These are phyloP conservation scores for Aspergillus texensis DNA, from an alignment of 2,329 filamentous ascomycete genomes.

Conservation along the genomic window DNA sequence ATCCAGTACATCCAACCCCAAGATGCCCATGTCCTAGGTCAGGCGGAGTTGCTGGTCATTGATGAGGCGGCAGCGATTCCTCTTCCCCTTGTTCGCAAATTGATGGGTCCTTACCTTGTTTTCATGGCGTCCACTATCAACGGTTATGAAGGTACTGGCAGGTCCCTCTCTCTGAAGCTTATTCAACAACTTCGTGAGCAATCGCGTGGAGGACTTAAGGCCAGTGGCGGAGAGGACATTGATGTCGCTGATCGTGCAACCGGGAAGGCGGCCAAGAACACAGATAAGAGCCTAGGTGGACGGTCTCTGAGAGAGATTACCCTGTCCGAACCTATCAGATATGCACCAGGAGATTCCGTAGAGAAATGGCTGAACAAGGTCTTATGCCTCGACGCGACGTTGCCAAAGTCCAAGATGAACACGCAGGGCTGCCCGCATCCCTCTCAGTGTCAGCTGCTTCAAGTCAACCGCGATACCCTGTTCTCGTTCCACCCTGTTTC, in stretches of 20 bases:
- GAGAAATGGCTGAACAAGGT: slow-evolving; percentile 97
- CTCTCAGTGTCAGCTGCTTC: slow-evolving; percentile 84
- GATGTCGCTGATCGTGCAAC: slow-evolving; percentile 77
- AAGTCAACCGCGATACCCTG: slow-evolving; percentile 94
- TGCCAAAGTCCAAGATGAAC: slow-evolving; percentile 74
- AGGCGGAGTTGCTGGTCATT: slow-evolving; percentile 93
- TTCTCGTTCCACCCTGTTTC: slow-evolving; percentile 98
- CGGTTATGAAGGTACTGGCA: slow-evolving; percentile 94
- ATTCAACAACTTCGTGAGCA: slow-evolving; percentile 97
- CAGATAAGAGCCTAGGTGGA: slow-evolving; percentile 63
- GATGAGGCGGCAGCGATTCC: slow-evolving; percentile 98
- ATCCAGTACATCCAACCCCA: slow-evolving; percentile 98
- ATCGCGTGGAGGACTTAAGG: slow-evolving; percentile 66
- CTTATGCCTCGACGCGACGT: slow-evolving; percentile 88
- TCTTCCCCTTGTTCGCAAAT: slow-evolving; percentile 83
- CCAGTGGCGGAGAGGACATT: slow-evolving; percentile 57
- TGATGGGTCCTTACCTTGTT: slow-evolving; percentile 95
- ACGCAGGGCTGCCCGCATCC: slow-evolving; percentile 85
- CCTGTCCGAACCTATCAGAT: slow-evolving; percentile 90
- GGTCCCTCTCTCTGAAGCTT: slow-evolving; percentile 91
- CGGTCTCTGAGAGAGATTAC: slow-evolving; percentile 90
- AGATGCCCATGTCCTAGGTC: slow-evolving; percentile 90
- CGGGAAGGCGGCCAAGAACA: slow-evolving; percentile 69
- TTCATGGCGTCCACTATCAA: slow-evolving; percentile 99
- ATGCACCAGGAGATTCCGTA: slow-evolving; percentile 84